Percentiles rank a stretch among this genome's conserved stretches.
Conservation (phyloP, 1,284 basidiomycete genomes). For the Leccinum pachyderme region DNA sequence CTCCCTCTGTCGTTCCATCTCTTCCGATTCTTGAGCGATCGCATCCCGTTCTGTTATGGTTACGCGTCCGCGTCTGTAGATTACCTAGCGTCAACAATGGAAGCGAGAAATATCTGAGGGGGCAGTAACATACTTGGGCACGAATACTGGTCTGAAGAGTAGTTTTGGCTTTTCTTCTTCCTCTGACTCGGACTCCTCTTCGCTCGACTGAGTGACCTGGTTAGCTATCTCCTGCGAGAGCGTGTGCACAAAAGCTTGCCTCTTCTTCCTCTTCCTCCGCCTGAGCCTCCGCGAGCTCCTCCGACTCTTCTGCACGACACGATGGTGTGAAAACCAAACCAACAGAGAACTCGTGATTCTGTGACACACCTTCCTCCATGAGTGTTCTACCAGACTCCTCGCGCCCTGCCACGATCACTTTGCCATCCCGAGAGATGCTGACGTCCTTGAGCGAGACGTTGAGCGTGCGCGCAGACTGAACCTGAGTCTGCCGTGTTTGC, state of each 20-base stretch:
- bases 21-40: constrained; percentile 66
- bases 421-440: constrained; percentile 72
- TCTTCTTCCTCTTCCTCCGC: constrained; percentile 44
- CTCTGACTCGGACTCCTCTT: constrained; percentile 74
- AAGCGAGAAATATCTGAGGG: not conserved
- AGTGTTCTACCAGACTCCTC: constrained; percentile 71
- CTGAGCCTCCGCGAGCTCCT: constrained; percentile 39
- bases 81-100: constrained; percentile 2
- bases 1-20: constrained; percentile 61
- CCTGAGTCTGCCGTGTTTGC: constrained; percentile 32
- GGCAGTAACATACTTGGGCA: constrained; percentile 67
- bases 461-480: constrained; percentile 50
- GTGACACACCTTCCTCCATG: constrained; percentile 43
- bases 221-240: constrained; percentile 7
- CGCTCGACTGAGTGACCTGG: constrained; percentile 56
- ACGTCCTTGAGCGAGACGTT: constrained; percentile 74
- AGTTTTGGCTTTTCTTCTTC: constrained; percentile 62
- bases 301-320: constrained; percentile 38
- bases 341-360: not conserved
- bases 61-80: constrained; percentile 62
- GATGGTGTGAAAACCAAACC: constrained; percentile 8
- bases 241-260: constrained; percentile 17
- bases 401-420: constrained; percentile 71
- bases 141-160: constrained; percentile 84
- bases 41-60: constrained; percentile 67